Base-by-base conservation (phyloP, 2,329 filamentous ascomycete species). In the Penicillium sp. region DNA sequence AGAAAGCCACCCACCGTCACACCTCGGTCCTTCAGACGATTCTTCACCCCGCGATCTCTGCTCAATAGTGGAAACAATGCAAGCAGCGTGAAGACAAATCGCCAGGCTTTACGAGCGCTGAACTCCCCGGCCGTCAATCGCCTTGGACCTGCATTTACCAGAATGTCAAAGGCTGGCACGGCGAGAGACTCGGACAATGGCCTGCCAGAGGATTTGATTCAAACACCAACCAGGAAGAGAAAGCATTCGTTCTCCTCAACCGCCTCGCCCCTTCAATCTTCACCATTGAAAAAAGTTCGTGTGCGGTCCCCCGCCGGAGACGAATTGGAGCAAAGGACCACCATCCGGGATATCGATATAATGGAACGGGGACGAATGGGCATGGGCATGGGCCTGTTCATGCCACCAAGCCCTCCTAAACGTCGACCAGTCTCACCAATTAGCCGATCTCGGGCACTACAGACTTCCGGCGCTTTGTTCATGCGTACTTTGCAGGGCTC, bases 241-340 rank as follows among this genome's bases (percentile, higher is more conserved):
- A 71, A 69, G 44, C 56, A 71, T 11, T 69, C 62, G 1, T 66
- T 72, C 52, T 62, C 62, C 44, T 60, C 66, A 2, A 58, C 64
- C 15, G 66, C 63, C 17, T 74, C 72, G 12, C 66, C 71, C 12
- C 62, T 68, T 23, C 71, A 71, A 42, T 74, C 71, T 1, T 72
- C 70, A 13, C 70, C 70, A 17, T 54, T 72, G 39, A 66, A 65
- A 36, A 65, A 65, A 44, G 62, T 67, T 29, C 60, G 61, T 29
- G 44, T 64, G 33, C 52, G 59, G 31, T 50, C 57, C 26, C 48
- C 56, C 14, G 42, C 56, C 26, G 52, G 60, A 23, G 51, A 58
- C 25, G 61, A 65, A 14, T 47, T 51, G 32, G 54, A 61, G 34
- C 36, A 58, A 12, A 50, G 51, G 25, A 41, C 50, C 6, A 42